Evolutionary conservation across 371 early-diverging fungal species (phyloP).

Genomic region (Rhizopus microsporus): DNA sequence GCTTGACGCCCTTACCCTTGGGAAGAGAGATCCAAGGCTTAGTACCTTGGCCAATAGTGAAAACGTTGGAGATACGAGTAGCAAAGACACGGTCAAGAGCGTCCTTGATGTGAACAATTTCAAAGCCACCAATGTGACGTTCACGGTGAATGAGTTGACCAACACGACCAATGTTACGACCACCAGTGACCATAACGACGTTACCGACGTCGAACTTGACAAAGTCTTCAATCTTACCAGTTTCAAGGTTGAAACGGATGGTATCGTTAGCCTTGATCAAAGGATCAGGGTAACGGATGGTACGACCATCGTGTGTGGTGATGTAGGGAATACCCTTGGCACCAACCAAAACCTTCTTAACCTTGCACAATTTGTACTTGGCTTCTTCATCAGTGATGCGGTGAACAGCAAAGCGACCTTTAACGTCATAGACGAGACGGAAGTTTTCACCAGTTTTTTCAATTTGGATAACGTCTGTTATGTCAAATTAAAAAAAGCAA

Average conservation of each 20-base stretch:
- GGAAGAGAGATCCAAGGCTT: slow-evolving; percentile 92
- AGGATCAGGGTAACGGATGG: slow-evolving; percentile 99
- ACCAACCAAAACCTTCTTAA: slow-evolving; percentile 92
- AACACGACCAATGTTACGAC: slow-evolving; percentile 99
- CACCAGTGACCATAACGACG: slow-evolving; percentile 96
- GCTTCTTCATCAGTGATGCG: slow-evolving; percentile 98
- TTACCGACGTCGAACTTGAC: slow-evolving; percentile 97
- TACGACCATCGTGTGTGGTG: slow-evolving; percentile 99
- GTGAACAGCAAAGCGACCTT: slow-evolving; percentile 99
- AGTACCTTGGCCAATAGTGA: slow-evolving; percentile 83
- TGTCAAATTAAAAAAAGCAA: slow-evolving; percentile 19
- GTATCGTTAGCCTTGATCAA: slow-evolving; percentile 99
- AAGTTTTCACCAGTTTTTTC: slow-evolving; percentile 99
- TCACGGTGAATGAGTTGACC: slow-evolving; percentile 98
- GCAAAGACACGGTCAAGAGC: slow-evolving; percentile 86
- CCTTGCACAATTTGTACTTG: slow-evolving; percentile 98
- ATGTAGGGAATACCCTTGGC: slow-evolving; percentile 95
- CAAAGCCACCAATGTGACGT: slow-evolving; percentile 97
- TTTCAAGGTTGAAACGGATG: slow-evolving; percentile 95
- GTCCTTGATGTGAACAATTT: slow-evolving; percentile 94
- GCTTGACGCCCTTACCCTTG: slow-evolving; percentile 97
- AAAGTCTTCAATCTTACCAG: slow-evolving; percentile 92
- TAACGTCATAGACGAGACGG: slow-evolving; percentile 99
- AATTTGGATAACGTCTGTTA: slow-evolving; percentile 93
- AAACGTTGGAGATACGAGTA: slow-evolving; percentile 91